Evolutionary conservation across 208 protist species (phyloP).

Genomic region (Leishmania mexicana): DNA sequence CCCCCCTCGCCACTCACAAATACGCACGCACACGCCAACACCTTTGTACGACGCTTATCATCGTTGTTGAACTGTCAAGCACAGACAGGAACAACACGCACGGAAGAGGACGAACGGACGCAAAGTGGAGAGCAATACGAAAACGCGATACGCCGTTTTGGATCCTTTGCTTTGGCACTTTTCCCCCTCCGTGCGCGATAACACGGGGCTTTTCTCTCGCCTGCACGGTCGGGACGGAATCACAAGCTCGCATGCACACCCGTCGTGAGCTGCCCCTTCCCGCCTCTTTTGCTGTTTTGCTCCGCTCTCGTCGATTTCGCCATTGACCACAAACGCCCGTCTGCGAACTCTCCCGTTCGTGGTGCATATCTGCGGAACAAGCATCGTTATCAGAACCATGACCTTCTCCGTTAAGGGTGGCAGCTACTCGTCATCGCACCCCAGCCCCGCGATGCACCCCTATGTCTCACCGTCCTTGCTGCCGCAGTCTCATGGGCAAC

Average conservation of each 20-base stretch:
- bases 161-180: not conserved
- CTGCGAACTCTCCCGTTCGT: not conserved
- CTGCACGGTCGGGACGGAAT: not conserved
- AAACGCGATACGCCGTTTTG: not conserved
- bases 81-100: not conserved
- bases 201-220: not conserved
- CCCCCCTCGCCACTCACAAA: not conserved
- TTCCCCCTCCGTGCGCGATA: not conserved
- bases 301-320: not conserved
- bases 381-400: slow-evolving; percentile 33
- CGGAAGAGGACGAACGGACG: too few relatives aligned
- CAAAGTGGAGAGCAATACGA: too few relatives aligned
- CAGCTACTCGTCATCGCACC: slow-evolving; percentile 49
- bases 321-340: not conserved
- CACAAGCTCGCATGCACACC: not conserved
- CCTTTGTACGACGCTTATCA: not conserved
- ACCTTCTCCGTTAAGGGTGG: slow-evolving; percentile 72
- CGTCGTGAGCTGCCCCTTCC: not conserved
- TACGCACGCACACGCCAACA: slow-evolving; percentile 1
- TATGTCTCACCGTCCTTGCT: slow-evolving; percentile 42
- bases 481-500: slow-evolving; percentile 42
- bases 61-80: not conserved
- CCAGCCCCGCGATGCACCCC: slow-evolving; percentile 46
- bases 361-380: not conserved
- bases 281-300: not conserved